Evolutionary conservation across 768 basidiomycete species (phyloP), one percentile per base, ranked within the genome.

Genomic region (Inosperma sp.): DNA sequence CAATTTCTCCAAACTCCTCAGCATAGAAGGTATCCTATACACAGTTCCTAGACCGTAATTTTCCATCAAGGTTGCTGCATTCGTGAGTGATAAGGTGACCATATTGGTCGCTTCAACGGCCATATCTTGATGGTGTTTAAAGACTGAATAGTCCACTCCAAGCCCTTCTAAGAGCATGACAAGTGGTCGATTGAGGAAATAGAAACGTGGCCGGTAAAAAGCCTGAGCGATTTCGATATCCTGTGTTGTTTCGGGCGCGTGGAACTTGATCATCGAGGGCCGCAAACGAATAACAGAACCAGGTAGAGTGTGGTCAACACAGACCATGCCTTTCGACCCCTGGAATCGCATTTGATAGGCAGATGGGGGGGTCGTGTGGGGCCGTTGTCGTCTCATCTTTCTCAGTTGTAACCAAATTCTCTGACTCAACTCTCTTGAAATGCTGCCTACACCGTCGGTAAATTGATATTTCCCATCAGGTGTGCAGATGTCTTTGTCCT

Each of bases 391-490:
- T 65, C 27, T 73, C 71, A 3, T 67, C 64, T 2, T 69, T 35
- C 68, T 72, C 22, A 74, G 56, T 26, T 73, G 65, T 5, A 72
- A 55, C 48, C 73, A 75, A 10, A 86, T 80, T 8, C 72, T 74
- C 3, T 61, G 57, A 0, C 82, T 81, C 16, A 87, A 62, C n/a
- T 77, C 72, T 5, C 62, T 62, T 2, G 83, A 85, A 51, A 85
- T 76, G 0, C 76, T 80, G 1, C 85, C 87, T 19, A 84, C 80
- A 5, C 85, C 86, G 59, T 88, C 86, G 0, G 85, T 86, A 62
- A 85, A 86, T 36, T 67, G 64, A 49, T 75, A 79, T 14, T 68
- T 71, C 17, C 55, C 58, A 22, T 58, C 53, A 42, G 72, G 71
- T 46, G 79, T 76, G 2, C 50, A 41, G 0, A 68, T 44, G 5